Evolutionary conservation across 805 yeast species (phyloP).

Genomic region (Saccharomyces jurei): DNA sequence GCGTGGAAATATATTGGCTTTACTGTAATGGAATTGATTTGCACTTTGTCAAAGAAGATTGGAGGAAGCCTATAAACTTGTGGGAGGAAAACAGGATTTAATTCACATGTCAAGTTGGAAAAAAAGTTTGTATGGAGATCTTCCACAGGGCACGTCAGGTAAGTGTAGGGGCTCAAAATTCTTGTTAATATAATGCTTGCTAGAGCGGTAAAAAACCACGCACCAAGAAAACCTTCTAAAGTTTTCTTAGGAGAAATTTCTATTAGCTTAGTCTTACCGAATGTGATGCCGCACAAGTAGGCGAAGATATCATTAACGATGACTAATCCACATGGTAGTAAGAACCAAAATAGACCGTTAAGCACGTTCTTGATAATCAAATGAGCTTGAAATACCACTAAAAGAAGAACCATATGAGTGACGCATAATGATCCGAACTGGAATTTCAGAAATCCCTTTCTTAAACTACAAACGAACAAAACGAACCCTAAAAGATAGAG

Average conservation of each 20-base stretch:
- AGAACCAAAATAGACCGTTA: slow-evolving; percentile 89
- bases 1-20: slow-evolving; percentile 91
- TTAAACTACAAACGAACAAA: slow-evolving; percentile 78
- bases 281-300: slow-evolving; percentile 91
- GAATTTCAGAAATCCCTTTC: slow-evolving; percentile 81
- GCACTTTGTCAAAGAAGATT: slow-evolving; percentile 44
- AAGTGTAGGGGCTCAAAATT: slow-evolving; percentile 55
- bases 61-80: slow-evolving; percentile 72
- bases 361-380: slow-evolving; percentile 82
- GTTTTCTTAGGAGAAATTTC: slow-evolving; percentile 95
- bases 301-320: slow-evolving; percentile 95
- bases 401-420: slow-evolving; percentile 85
- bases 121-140: slow-evolving; percentile 55
- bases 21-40: slow-evolving; percentile 45
- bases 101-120: slow-evolving; percentile 61
- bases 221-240: slow-evolving; percentile 94
- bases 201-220: slow-evolving; percentile 87
- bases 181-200: slow-evolving; percentile 62
- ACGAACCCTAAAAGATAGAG: slow-evolving; percentile 82
- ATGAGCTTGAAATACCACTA: slow-evolving; percentile 92
- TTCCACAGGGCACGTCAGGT: slow-evolving; percentile 81
- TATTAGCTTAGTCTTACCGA: slow-evolving; percentile 87
- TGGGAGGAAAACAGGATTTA: slow-evolving; percentile 82
- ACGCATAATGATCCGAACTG: slow-evolving; percentile 91
- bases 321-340: slow-evolving; percentile 85